Evolutionary conservation across 495 filamentous ascomycete species (phyloP).

Genomic region (Penicilliopsis zonata): DNA sequence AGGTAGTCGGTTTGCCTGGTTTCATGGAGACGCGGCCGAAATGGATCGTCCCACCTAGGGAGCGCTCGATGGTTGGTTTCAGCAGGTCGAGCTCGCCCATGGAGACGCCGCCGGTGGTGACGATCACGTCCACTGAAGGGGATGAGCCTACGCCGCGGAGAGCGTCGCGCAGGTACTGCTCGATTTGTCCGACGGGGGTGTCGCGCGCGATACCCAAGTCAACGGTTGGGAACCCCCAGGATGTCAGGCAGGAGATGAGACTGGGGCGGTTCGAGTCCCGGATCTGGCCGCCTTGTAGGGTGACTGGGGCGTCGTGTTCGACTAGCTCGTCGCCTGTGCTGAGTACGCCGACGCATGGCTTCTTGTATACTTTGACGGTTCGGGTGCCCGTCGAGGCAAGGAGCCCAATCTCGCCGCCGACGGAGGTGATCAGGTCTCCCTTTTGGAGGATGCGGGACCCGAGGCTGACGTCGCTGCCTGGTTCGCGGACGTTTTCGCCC

Average conservation of each 20-base stretch:
- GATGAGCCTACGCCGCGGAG: slow-evolving; percentile 38
- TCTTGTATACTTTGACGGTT: slow-evolving; percentile 62
- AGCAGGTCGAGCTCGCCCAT: slow-evolving; percentile 98
- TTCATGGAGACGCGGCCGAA: slow-evolving; percentile 97
- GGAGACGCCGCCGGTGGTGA: slow-evolving; percentile 90
- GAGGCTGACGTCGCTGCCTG: slow-evolving; percentile 73
- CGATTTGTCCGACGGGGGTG: slow-evolving; percentile 56
- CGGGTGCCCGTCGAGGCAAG: slow-evolving; percentile 71
- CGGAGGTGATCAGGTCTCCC: slow-evolving; percentile 66
- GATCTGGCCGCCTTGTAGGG: slow-evolving; percentile 68
- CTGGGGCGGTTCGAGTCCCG: slow-evolving; percentile 87
- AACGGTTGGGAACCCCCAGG: slow-evolving; percentile 67
- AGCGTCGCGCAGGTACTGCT: slow-evolving; percentile 60
- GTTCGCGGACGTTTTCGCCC: slow-evolving; percentile 81
- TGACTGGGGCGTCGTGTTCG: slow-evolving; percentile 50
- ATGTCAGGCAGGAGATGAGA: slow-evolving; percentile 59
- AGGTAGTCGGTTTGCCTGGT: slow-evolving; percentile 94
- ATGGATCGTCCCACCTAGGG: slow-evolving; percentile 85
- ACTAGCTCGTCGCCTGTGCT: slow-evolving; percentile 96
- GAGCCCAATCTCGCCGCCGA: slow-evolving; percentile 84
- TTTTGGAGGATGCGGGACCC: slow-evolving; percentile 57
- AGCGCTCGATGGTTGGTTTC: slow-evolving; percentile 90
- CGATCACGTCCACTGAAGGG: slow-evolving; percentile 56
- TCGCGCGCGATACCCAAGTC: slow-evolving; percentile 86
- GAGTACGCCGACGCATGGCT: slow-evolving; percentile 72